Evolutionary conservation across 1,284 basidiomycete genomes (phyloP).

Genomic region (Coniferiporia weirii): DNA sequence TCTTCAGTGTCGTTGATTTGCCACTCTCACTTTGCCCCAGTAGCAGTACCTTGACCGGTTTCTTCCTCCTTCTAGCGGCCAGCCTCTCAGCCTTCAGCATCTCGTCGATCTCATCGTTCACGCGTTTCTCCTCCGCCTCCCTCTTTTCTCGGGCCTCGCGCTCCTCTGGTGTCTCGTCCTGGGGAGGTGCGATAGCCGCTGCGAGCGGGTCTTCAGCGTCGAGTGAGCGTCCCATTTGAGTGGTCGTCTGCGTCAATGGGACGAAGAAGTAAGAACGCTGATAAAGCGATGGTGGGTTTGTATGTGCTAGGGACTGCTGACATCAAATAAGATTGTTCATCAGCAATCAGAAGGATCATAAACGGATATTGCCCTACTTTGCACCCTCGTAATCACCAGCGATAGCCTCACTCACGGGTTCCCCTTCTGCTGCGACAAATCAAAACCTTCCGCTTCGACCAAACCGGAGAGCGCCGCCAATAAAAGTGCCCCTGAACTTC

Average conservation of each 20-base stretch:
- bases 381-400: background rate
- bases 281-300: background rate
- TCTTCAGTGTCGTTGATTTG: constrained; percentile 64
- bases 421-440: too few relatives aligned
- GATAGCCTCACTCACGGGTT: background rate
- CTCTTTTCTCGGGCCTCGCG: constrained; percentile 43
- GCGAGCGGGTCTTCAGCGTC: constrained; percentile 53
- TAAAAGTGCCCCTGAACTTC: too few relatives aligned
- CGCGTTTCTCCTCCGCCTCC: constrained; percentile 56
- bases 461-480: too few relatives aligned
- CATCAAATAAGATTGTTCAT: background rate
- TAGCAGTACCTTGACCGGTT: constrained; percentile 58
- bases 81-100: constrained; percentile 57
- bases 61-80: constrained; percentile 50
- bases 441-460: too few relatives aligned
- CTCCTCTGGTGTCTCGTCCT: constrained; percentile 54
- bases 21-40: constrained; percentile 74
- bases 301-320: background rate
- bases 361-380: background rate
- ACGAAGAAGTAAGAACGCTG: background rate
- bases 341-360: background rate
- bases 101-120: constrained; percentile 65
- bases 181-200: constrained; percentile 53
- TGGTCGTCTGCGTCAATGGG: too few relatives aligned
- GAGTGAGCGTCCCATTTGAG: constrained; percentile 17